phyloP scores from a whole-genome alignment of 2,329 filamentous ascomycete species.

The Paraphaeosphaeria minitans region DNA sequence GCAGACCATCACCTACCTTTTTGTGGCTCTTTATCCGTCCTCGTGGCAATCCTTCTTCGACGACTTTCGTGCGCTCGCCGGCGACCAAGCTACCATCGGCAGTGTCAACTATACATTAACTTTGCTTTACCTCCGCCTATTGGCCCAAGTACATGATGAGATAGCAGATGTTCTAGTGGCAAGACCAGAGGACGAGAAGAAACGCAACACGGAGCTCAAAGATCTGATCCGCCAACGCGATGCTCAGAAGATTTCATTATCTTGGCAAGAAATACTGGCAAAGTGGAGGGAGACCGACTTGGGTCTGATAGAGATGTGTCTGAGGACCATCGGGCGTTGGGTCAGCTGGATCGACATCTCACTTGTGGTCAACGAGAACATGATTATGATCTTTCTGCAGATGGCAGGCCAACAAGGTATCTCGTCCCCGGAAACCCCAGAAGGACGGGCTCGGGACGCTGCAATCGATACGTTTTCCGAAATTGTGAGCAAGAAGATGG shows the following conservation, averaged over 20 bases:
- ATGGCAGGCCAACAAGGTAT: slow-evolving; percentile 76
- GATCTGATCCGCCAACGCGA: slow-evolving; percentile 86
- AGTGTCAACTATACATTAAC: slow-evolving; percentile 77
- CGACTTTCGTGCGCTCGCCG: slow-evolving; percentile 81
- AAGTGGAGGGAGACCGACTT: slow-evolving; percentile 71
- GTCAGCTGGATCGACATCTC: slow-evolving; percentile 99
- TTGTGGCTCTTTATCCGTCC: slow-evolving; percentile 81
- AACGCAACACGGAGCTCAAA: slow-evolving; percentile 87
- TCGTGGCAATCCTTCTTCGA: slow-evolving; percentile 91
- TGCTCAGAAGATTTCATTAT: slow-evolving; percentile 82
- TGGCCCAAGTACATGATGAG: slow-evolving; percentile 92
- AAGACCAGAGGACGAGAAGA: slow-evolving; percentile 76
- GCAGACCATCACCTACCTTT: slow-evolving; percentile 93
- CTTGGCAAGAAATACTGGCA: slow-evolving; percentile 88
- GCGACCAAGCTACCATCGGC: slow-evolving; percentile 58
- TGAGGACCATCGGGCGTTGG: slow-evolving; percentile 95
- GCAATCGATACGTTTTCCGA: slow-evolving; percentile 95
- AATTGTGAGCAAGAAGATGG: slow-evolving; percentile 98
- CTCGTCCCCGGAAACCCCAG: slow-evolving; percentile 60
- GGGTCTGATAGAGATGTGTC: slow-evolving; percentile 82
- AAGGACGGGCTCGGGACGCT: slow-evolving; percentile 82
- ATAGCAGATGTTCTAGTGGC: slow-evolving; percentile 91
- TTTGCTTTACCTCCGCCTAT: slow-evolving; percentile 84
- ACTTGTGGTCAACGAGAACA: slow-evolving; percentile 79
- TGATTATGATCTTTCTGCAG: slow-evolving; percentile 83